Conservation (phyloP, 768 basidiomycete species). For the Amanita polypyramis region DNA sequence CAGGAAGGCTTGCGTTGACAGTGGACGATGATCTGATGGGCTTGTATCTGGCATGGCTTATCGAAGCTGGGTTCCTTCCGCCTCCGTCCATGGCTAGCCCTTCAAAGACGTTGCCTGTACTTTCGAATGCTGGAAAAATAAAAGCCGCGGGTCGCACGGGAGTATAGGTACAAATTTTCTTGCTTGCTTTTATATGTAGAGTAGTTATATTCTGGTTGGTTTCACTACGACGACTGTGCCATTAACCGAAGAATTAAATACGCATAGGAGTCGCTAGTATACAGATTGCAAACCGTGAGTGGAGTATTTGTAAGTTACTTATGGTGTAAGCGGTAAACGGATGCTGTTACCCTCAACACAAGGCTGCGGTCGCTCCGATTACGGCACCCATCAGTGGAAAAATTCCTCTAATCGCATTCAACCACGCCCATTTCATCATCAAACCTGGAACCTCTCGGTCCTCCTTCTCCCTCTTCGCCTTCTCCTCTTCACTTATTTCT, state of each 20-base stretch:
- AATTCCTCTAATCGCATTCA: not conserved
- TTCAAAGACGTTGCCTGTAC: slow-evolving; percentile 37
- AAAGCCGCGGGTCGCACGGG: slow-evolving; percentile 69
- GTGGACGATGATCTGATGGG: slow-evolving; percentile 76
- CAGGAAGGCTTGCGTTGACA: slow-evolving; percentile 32
- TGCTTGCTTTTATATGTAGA: not conserved
- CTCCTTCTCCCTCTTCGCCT: not conserved
- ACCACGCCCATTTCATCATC: slow-evolving; percentile 3
- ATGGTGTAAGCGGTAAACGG: not conserved
- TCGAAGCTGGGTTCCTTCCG: slow-evolving; percentile 75
- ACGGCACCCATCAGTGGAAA: not conserved
- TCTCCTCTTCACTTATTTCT: not conserved
- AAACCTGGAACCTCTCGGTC: not conserved
- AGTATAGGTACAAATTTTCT: slow-evolving; percentile 15
- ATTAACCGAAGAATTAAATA: not conserved
- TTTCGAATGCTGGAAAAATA: slow-evolving; percentile 28
- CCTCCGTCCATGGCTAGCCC: slow-evolving; percentile 29
- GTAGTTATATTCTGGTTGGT: not conserved
- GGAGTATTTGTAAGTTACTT: not conserved
- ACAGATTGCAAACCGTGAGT: not conserved
- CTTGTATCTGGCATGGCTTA: slow-evolving; percentile 85
- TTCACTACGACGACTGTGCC: too few species aligned
- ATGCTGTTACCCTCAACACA: not conserved
- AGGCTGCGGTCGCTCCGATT: not conserved
- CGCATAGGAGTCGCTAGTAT: not conserved